Base-by-base conservation (phyloP, 139 green algal species). In the Diplosphaera chodatii region DNA sequence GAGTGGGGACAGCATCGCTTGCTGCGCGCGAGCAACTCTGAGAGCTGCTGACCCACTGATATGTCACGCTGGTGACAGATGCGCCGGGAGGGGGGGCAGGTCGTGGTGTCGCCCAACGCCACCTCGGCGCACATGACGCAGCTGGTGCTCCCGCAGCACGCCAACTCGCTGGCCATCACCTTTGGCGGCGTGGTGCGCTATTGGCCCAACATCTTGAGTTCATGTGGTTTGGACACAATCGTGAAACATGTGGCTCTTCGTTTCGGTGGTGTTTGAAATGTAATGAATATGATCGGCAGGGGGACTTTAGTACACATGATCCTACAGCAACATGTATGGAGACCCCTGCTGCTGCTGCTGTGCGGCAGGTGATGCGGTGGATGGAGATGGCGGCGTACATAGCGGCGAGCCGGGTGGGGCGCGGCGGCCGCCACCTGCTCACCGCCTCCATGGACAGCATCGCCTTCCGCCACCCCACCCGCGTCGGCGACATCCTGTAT, bases 371-470 rank as follows among this genome's bases (percentile, higher is more conserved):
- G 23, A 82, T 91, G 78, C 69, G 70, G 21, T 90, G 84, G 90
- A 91, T 95, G 76, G 88, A 94, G 88, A 83, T 91, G 80, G 89
- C 80, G 64, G 87, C 90, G 0, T 94, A 91, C 84, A 89, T 95
- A 65, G 78, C 71, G 16, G 90, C 87, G 55, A 85, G 77, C 25
- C 83, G 88, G 8, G 78, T 95, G 68, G 67, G 66, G 32, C 65
- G 75, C 1, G 78, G 88, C 21, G 84, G 83, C 25, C 70, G 69
- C 16, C 76, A 82, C 77, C 73, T 91, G 34, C 82, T 95, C 2
- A 93, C 86, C 0, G 90, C 87, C 20, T 71, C 70, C 73, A 89
- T 95, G 87, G 90, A 95, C 77, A 79, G 71, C 56, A 77, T 95
- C 28, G 75, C 74, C 31, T 94, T 95, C 70, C 66, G 76, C 2